A percentile compares a stretch with the other conserved stretches of the same genome.
Evolutionary conservation across 352 stramenopile species (phyloP).

Genomic region (Phytophthora ohioensis): DNA sequence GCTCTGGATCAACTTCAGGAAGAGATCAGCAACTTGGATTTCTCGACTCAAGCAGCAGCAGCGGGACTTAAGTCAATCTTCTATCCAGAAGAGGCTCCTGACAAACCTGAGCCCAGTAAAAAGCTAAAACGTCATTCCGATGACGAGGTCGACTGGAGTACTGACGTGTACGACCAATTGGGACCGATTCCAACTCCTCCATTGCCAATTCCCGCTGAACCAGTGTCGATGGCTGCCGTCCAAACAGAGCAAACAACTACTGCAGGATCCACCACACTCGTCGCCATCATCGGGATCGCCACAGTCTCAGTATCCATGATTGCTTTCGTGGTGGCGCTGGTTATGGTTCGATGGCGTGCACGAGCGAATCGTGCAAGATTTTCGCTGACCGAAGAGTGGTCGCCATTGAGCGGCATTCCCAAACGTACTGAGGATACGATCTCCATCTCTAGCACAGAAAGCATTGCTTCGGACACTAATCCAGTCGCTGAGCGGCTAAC

Average conservation of each 20-base stretch:
- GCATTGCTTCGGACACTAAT: background rate
- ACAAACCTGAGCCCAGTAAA: background rate
- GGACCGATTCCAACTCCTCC: background rate
- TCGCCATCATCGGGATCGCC: constrained; percentile 21
- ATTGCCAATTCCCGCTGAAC: background rate
- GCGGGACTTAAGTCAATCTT: background rate
- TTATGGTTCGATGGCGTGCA: constrained; percentile 12
- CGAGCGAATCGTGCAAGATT: constrained; percentile 11
- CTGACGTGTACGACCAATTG: background rate
- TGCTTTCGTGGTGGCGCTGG: constrained; percentile 17
- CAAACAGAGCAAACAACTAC: background rate
- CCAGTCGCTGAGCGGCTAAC: constrained; percentile 1
- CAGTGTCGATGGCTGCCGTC: background rate
- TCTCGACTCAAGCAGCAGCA: background rate
- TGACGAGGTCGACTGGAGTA: background rate
- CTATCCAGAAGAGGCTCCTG: background rate
- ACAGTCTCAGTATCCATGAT: constrained; percentile 13
- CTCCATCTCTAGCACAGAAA: constrained; percentile 19
- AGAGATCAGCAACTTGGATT: constrained; percentile 44
- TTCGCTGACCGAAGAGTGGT: background rate
- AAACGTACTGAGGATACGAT: constrained; percentile 17
- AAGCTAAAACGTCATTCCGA: no score
- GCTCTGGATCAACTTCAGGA: constrained; percentile 32
- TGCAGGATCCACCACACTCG: constrained; percentile 4
- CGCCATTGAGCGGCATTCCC: constrained; percentile 6